Evolutionary conservation across 768 basidiomycete species (phyloP), one percentile per base, ranked within the genome.

Genomic region (Lentinula edodes): DNA sequence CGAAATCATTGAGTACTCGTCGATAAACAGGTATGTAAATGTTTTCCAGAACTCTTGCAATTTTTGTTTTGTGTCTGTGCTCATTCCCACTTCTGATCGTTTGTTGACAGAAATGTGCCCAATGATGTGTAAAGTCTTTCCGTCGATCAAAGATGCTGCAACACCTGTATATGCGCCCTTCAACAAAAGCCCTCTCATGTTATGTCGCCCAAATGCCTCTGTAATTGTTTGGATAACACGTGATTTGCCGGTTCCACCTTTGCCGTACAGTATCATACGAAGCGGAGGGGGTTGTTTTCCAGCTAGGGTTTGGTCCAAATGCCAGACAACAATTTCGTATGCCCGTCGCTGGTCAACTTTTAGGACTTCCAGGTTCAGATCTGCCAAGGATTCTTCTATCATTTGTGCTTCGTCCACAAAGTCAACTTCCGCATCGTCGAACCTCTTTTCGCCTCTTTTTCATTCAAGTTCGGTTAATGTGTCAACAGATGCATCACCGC

Each of bases 241-340:
- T 0, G 79, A 78, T 60, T 83, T 83, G 0, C 82, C 79, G 0
- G 75, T 77, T 0, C 81, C 80, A 0, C 79, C 80, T 54, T 77
- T 71, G 0, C 81, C 81, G 0, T 69, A 63, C 0, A 81, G 62
- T 0, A 75, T 39, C 78, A 80, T 79, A 0, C 70, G 63, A 1
- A 82, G 64, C 43, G 74, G 77, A 12, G 50, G 36, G 18, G 61
- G 68, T 0, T 61, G 16, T 8, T 60, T 7, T 9, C 70, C 68
- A 9, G 39, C 15, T 0, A 81, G 62, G 2, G 80, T 77, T 52
- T 75, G 68, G 61, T 23, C 23, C 23, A 23, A 2, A 23, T 23
- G 23, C 23, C 23, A 23, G 1, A 23, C 23, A 23, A 23, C 23
- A 23, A 23, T 23, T 2, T 23, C 23, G 2, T 74, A 73, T 2